These are phyloP conservation scores for Ceriops decandra DNA, from an alignment of 345 rosid species.

Conservation along the genomic window DNA sequence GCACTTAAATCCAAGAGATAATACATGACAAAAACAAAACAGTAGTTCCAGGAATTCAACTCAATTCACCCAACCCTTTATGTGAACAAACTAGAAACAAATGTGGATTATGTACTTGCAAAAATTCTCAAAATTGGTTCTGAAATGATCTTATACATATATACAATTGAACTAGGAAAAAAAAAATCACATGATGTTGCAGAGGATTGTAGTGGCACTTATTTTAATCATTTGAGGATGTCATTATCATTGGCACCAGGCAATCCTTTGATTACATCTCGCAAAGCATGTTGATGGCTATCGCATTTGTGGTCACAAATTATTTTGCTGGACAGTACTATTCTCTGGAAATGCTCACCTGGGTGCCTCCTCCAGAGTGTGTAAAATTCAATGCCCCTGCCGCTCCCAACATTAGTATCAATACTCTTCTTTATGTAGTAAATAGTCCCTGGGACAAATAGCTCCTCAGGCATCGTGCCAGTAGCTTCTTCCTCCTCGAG, in stretches of 20 bases:
- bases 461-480: slow-evolving; percentile 44
- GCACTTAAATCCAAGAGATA: no score
- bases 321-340: slow-evolving; percentile 74
- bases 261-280: slow-evolving; percentile 86
- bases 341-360: slow-evolving; percentile 82
- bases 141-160: neutral
- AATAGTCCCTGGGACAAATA: slow-evolving; percentile 70
- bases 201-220: neutral
- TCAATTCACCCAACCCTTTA: no score
- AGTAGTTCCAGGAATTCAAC: no score
- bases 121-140: neutral
- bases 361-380: slow-evolving; percentile 80
- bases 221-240: slow-evolving; percentile 31
- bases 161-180: neutral
- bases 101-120: neutral
- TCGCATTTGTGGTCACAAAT: slow-evolving; percentile 88
- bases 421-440: slow-evolving; percentile 74
- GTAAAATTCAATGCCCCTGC: slow-evolving; percentile 45
- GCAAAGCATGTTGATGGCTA: slow-evolving; percentile 72
- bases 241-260: slow-evolving; percentile 42
- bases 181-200: neutral
- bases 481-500: slow-evolving; percentile 20
- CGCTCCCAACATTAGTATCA: slow-evolving; percentile 16
- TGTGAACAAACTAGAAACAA: no score
- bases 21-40: no score